Evolutionary conservation across 192 early-diverging fungal species (phyloP), one percentile per base, ranked within the genome.

Genomic region (Coemansia sp.): DNA sequence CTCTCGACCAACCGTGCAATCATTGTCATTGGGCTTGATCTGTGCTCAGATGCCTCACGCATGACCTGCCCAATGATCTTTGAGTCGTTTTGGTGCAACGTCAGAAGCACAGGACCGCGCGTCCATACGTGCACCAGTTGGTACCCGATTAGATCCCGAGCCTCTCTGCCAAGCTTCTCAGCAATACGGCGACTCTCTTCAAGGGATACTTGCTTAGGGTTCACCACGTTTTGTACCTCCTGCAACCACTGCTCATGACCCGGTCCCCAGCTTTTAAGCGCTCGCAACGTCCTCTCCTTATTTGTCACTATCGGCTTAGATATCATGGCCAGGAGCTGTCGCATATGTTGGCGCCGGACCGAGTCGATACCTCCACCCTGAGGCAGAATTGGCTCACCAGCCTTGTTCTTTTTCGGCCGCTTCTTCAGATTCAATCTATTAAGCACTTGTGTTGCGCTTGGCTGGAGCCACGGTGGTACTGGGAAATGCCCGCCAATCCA

Each of bases 401-500:
- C 13, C 38, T 55, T 46, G 25, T 8, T 40, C 12, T 55, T 55
- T 2, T 33, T 24, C 11, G 30, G 47, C 25, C 41, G 25, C 23
- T 61, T 62, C n/a, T 45, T 46, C n/a, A 70, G 39, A 4, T 64
- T 30, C 34, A 77, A 41, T 3, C 53, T 59, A 23, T 53, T 63
- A n/a, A 59, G 64, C n/a, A 70, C 61, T 30, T 77, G 60, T 6
- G 73, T 77, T 10, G 73, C 73, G 46, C 68, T 77, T 11, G 73
- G 73, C 61, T 77, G 73, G 47, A 77, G 55, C 73, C 73, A 77
- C 21, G 73, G 73, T 15, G 64, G 68, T 24, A 63, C 68, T 1
- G 73, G 73, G 1, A 77, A 50, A 17, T 77, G 70, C 25, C 67
- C 63, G 24, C 73, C 68, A 2, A 47, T 40, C 70, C 64, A 73